phyloP scores from a whole-genome alignment of 179 eudicot genomes.

The Beta macrorhiza region DNA sequence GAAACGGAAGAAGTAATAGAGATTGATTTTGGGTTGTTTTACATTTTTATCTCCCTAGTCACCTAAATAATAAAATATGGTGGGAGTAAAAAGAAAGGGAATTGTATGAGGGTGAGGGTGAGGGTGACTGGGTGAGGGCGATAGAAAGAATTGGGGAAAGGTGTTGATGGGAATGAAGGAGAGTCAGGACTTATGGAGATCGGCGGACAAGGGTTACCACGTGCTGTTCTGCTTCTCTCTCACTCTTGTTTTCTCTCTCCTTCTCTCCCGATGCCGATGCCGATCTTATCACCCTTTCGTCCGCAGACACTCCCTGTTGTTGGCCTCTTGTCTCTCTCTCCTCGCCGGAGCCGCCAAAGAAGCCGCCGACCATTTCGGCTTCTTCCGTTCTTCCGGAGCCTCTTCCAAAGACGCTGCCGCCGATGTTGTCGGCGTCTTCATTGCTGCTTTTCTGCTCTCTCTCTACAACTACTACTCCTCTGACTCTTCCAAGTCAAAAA shows the following conservation, averaged over 20 bases:
- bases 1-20: too few species aligned
- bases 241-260: constrained; percentile 47
- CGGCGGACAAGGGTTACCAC: constrained; percentile 72
- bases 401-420: constrained; percentile 74
- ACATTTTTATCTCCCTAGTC: too few species aligned
- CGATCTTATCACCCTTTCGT: constrained; percentile 31
- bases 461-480: constrained; percentile 17
- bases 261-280: constrained; percentile 38
- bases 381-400: constrained; percentile 82
- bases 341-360: constrained; percentile 89
- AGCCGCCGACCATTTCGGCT: constrained; percentile 77
- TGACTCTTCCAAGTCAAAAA: constrained; percentile 17
- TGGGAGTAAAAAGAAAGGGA: too few species aligned
- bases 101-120: too few species aligned
- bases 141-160: too few species aligned
- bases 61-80: too few species aligned
- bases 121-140: too few species aligned
- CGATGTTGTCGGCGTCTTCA: constrained; percentile 54
- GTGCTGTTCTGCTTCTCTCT: constrained; percentile 72
- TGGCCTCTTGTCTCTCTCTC: constrained; percentile 58
- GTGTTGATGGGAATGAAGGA: constrained; percentile 36
- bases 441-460: constrained; percentile 48
- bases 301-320: constrained; percentile 51
- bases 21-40: too few species aligned
- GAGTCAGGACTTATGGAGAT: constrained; percentile 58